Evolutionary conservation across 306 rosid species (phyloP).

Genomic region (Ormosia emarginata): DNA sequence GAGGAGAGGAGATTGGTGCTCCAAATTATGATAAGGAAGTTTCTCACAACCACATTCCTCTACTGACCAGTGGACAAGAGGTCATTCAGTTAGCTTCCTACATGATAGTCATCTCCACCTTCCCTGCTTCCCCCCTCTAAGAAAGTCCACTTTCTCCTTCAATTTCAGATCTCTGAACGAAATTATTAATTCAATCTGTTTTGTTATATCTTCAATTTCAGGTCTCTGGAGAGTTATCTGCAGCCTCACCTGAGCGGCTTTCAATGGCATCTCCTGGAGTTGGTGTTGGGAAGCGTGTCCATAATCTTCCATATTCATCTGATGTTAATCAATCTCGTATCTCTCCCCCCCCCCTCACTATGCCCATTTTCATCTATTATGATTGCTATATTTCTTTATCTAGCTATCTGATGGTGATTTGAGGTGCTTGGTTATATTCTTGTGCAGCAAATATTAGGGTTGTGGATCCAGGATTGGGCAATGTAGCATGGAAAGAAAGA

Average conservation of each 20-base stretch:
- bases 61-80: constrained; percentile 68
- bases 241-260: constrained; percentile 91
- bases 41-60: constrained; percentile 67
- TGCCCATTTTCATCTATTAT: background rate
- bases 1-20: constrained; percentile 56
- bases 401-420: constrained; percentile 22
- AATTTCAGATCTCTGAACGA: background rate
- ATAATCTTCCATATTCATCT: constrained; percentile 56
- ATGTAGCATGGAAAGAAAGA: constrained; percentile 98
- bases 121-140: background rate
- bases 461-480: constrained; percentile 74
- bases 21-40: constrained; percentile 79
- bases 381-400: background rate
- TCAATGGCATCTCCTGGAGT: constrained; percentile 84
- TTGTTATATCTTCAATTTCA: constrained; percentile 23
- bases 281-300: constrained; percentile 64
- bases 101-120: background rate
- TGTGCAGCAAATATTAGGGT: constrained; percentile 68
- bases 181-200: background rate
- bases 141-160: background rate
- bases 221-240: constrained; percentile 94
- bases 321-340: constrained; percentile 83
- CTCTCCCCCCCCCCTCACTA: background rate
- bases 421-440: constrained; percentile 12
- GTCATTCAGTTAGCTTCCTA: constrained; percentile 35